phyloP scores from a whole-genome alignment of 148 eudicot genomes.

The Drosera capensis region DNA sequence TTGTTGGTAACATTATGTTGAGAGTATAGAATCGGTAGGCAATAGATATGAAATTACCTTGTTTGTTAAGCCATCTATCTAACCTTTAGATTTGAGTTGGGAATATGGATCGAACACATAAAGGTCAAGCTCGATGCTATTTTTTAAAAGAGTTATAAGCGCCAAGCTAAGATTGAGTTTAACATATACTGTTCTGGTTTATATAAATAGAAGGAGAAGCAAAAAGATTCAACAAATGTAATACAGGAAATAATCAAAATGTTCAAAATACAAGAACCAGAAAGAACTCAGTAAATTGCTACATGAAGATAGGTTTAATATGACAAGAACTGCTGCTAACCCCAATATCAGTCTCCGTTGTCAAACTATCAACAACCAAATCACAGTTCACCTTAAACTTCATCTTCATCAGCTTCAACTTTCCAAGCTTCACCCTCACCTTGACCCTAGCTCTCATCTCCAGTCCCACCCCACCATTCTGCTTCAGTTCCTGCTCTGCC shows the following conservation, averaged over 20 bases:
- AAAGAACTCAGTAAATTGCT: background rate
- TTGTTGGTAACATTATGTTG: too few species aligned
- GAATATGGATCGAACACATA: too few species aligned
- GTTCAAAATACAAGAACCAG: constrained; percentile 1
- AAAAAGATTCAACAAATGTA: too few species aligned
- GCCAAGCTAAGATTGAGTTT: too few species aligned
- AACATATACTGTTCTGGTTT: background rate
- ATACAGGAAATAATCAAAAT: background rate
- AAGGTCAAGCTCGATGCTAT: too few species aligned
- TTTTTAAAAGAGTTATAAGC: too few species aligned
- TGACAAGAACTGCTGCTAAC: constrained; percentile 52
- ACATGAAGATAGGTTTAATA: constrained; percentile 22
- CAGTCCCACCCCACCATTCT: constrained; percentile 48
- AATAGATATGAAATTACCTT: too few species aligned
- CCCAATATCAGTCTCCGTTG: constrained; percentile 23
- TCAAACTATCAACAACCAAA: constrained; percentile 37
- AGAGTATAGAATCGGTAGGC: too few species aligned
- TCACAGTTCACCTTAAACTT: constrained; percentile 59
- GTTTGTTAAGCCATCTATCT: too few species aligned
- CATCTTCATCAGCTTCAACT: constrained; percentile 52
- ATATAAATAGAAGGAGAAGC: background rate
- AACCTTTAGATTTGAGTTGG: too few species aligned
- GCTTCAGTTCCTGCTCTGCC: constrained; percentile 22
- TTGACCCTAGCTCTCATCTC: constrained; percentile 47
- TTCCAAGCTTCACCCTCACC: constrained; percentile 59